phyloP scores from a whole-genome alignment of 352 stramenopile species.

The Phytophthora fragariae region DNA sequence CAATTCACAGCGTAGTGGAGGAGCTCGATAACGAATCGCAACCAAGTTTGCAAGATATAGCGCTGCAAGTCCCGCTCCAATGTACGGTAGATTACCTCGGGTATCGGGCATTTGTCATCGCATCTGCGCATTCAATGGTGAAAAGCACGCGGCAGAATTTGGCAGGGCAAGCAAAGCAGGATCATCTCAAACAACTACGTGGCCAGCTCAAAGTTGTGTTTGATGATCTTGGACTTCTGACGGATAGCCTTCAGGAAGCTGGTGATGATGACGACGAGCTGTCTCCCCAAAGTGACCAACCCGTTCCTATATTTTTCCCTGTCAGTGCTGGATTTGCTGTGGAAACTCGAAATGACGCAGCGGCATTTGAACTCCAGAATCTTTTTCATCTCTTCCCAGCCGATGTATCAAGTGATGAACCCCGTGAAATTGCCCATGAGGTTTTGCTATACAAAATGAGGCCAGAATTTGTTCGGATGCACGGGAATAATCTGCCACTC shows the following conservation, averaged over 20 bases:
- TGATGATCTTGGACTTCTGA: constrained; percentile 43
- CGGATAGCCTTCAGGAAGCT: constrained; percentile 32
- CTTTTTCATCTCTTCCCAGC: constrained; percentile 45
- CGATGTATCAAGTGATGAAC: constrained; percentile 31
- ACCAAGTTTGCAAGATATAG: constrained; percentile 10
- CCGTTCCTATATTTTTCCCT: constrained; percentile 33
- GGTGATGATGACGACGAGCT: constrained; percentile 9
- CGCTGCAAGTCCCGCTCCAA: constrained; percentile 57
- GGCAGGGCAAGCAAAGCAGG: background rate
- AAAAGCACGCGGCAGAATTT: constrained; percentile 23
- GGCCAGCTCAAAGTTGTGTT: constrained; percentile 37
- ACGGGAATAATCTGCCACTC: constrained; percentile 47
- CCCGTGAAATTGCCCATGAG: constrained; percentile 12
- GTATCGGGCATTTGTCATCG: constrained; percentile 59
- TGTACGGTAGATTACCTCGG: constrained; percentile 70
- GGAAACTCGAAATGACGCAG: constrained; percentile 2
- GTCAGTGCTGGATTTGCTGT: constrained; percentile 25
- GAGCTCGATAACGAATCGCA: constrained; percentile 12
- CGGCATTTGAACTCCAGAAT: constrained; percentile 36
- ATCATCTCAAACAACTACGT: constrained; percentile 11
- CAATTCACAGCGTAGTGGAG: constrained; percentile 42
- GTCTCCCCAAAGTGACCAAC: background rate
- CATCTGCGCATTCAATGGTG: constrained; percentile 27
- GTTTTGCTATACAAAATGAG: constrained; percentile 49
- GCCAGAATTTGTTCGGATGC: constrained; percentile 57